phyloP scores from a whole-genome alignment of 345 rosid species.

The Euphorbia lathyris region DNA sequence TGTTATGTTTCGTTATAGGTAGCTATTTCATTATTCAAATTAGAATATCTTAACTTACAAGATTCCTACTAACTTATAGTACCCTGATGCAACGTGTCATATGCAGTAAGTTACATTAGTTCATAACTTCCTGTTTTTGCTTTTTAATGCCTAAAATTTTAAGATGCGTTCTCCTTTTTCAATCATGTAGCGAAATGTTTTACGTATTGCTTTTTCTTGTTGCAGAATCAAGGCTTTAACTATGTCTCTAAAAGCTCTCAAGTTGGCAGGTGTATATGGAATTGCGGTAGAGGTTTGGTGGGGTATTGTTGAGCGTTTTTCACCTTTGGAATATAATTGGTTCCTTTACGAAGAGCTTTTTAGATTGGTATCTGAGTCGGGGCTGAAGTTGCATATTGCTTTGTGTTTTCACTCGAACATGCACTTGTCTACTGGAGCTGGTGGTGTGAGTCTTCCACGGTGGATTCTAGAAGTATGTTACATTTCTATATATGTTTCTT shows the following conservation, averaged over 20 bases:
- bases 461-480: slow-evolving; percentile 60
- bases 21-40: background rate
- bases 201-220: slow-evolving; percentile 26
- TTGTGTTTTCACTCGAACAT: slow-evolving; percentile 60
- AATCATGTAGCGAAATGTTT: slow-evolving; percentile 9
- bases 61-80: background rate
- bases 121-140: background rate
- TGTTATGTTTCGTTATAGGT: background rate
- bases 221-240: slow-evolving; percentile 67
- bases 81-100: background rate
- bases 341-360: slow-evolving; percentile 59
- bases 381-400: slow-evolving; percentile 56
- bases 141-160: background rate
- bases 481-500: slow-evolving; percentile 21
- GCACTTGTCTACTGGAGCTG: slow-evolving; percentile 40
- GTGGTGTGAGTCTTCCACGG: slow-evolving; percentile 57
- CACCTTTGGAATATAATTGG: slow-evolving; percentile 58
- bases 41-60: too few relatives aligned
- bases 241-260: slow-evolving; percentile 67
- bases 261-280: slow-evolving; percentile 72
- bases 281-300: slow-evolving; percentile 73
- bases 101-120: background rate
- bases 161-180: background rate
- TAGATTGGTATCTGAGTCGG: slow-evolving; percentile 48
- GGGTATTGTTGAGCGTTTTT: slow-evolving; percentile 63